Conservation (phyloP, 164 flowering plant species). For the Annona squamosa region DNA sequence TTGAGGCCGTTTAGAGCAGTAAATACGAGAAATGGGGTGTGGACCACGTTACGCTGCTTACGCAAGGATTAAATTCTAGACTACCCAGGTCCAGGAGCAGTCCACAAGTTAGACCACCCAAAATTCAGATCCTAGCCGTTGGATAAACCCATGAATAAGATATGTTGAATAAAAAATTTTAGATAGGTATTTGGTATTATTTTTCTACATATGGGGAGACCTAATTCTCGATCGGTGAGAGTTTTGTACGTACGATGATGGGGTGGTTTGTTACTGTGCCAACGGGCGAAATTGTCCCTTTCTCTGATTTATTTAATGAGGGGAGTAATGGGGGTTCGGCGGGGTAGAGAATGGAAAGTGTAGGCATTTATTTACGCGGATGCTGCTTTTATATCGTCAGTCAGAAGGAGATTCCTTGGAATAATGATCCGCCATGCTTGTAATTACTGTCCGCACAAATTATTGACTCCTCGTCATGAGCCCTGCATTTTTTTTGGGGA, state of each 20-base stretch:
- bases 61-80: background rate
- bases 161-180: too few relatives aligned
- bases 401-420: constrained; percentile 9
- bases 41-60: background rate
- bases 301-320: background rate
- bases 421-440: background rate
- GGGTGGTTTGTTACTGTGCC: too few relatives aligned
- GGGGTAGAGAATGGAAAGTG: constrained; percentile 11
- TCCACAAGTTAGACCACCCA: background rate
- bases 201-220: background rate
- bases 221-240: background rate
- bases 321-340: constrained; percentile 8
- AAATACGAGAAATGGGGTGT: background rate
- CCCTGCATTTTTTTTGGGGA: background rate
- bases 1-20: background rate
- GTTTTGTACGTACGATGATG: background rate
- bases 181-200: background rate
- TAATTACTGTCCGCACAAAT: background rate
- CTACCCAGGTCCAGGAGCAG: background rate
- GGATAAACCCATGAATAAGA: background rate
- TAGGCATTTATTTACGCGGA: constrained; percentile 6
- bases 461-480: background rate
- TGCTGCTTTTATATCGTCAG: constrained; percentile 5
- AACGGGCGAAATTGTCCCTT: background rate
- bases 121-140: background rate